Base-by-base conservation (phyloP, 331 rosid genomes). In the Quercus lobata region DNA sequence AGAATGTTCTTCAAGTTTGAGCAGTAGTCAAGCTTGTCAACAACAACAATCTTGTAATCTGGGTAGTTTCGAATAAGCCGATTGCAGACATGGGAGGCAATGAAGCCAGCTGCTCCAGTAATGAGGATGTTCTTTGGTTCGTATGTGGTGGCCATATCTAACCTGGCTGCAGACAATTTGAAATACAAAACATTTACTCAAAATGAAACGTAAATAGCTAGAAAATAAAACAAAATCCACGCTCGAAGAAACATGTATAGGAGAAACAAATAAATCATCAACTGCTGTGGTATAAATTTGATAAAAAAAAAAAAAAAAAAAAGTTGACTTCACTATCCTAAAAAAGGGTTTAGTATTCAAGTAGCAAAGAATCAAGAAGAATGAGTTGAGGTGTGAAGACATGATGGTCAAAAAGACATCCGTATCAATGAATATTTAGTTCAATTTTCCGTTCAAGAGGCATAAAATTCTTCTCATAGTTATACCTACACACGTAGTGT, bases 1-100 rank as follows among this genome's bases (percentile, higher is more conserved):
- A 71, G 78, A 19, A 91, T 89, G 63, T 91, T 89, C 85, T 89
- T 91, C 71, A 86, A 81, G 71, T 82, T 91, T 62, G 97, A 91
- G 74, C 97, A 91, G 73, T 91, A 91, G 79, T 91, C 97, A 76
- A 91, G 93, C 87, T 91, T 91, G 89, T 91, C 97, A 10, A 91
- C 91, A 29, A 89, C 97, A 3, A 88, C 84, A 24, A 91, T 85
- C 7, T 86, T 85, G 97, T 91, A 88, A 37, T 78, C 84, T 4
- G 93, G 86, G 82, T 86, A 83, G 86, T 88, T 91, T 21, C 84
- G 62, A 58, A 86, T 76, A 3, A 89, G 90, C 53, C 93, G 81
- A 70, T 91, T 91, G 81, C 92, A 87, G 54, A 88, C 94, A 85
- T 91, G 93, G 79, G 92, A 89, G 71, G 97, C 97, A 76, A 91